Conservation (phyloP, 257 asterid species). For the Solanum lignicaule region DNA sequence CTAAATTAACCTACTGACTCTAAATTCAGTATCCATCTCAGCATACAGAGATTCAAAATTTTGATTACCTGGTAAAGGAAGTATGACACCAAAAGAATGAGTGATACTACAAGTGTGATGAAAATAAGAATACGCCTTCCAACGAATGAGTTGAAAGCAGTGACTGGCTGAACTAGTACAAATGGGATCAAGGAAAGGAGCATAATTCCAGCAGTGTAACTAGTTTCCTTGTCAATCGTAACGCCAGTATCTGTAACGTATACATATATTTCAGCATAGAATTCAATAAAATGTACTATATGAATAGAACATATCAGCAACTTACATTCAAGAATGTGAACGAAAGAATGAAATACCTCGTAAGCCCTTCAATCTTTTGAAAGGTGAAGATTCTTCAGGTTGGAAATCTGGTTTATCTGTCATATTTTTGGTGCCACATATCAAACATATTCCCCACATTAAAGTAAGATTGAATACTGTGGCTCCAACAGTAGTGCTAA, state of each 20-base stretch:
- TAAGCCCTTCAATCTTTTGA: background rate
- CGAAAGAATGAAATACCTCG: background rate
- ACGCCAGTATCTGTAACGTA: conserved; percentile 26
- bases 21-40: background rate
- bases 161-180: conserved; percentile 25
- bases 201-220: conserved; percentile 46
- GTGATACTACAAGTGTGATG: conserved; percentile 26
- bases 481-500: conserved; percentile 25
- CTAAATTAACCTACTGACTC: background rate
- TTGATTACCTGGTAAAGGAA: conserved; percentile 33
- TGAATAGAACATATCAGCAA: background rate
- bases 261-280: background rate
- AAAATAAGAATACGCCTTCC: conserved; percentile 21
- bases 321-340: background rate
- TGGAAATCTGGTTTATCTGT: background rate
- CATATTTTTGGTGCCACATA: conserved; percentile 15
- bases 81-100: conserved; percentile 24
- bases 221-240: conserved; percentile 31
- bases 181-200: conserved; percentile 40
- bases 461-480: conserved; percentile 27
- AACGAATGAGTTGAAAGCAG: background rate
- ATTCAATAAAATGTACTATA: background rate
- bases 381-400: background rate
- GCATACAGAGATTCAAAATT: background rate
- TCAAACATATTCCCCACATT: conserved; percentile 34